These are phyloP conservation scores for Naematelia encephala DNA, from an alignment of 768 basidiomycete genomes.

Conservation along the genomic window DNA sequence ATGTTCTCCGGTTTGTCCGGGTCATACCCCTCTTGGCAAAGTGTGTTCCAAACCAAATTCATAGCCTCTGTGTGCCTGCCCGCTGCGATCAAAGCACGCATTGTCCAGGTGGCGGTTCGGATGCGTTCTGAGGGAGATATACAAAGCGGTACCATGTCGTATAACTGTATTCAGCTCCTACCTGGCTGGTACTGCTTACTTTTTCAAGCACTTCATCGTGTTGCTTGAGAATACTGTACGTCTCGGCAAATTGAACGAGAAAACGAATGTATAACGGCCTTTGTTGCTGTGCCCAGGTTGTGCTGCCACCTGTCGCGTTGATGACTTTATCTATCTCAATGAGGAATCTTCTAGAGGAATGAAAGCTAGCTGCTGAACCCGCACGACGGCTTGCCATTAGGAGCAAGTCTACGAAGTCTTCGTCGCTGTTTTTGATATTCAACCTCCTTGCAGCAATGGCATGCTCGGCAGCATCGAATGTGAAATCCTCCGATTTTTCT, in stretches of 20 bases:
- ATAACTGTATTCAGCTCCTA: conserved; percentile 9
- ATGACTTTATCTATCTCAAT: conserved; percentile 9
- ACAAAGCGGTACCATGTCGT: conserved; percentile 6
- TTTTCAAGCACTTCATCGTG: conserved; percentile 11
- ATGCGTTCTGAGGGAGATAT: conserved; percentile 14
- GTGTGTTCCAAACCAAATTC: conserved; percentile 7
- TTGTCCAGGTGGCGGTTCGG: background rate
- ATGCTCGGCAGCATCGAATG: conserved; percentile 34
- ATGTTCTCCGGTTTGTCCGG: background rate
- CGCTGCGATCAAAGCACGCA: conserved; percentile 14
- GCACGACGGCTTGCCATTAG: conserved; percentile 10
- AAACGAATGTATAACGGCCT: conserved; percentile 6
- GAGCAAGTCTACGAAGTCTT: conserved; percentile 12
- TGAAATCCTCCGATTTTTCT: conserved; percentile 14
- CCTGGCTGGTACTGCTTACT: conserved; percentile 7
- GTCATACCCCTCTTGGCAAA: conserved; percentile 3
- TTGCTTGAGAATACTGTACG: conserved; percentile 9
- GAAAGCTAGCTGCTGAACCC: conserved; percentile 17
- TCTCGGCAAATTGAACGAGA: conserved; percentile 3
- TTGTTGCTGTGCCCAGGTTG: conserved; percentile 7
- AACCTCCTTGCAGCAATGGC: conserved; percentile 16
- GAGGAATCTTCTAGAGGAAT: conserved; percentile 9
- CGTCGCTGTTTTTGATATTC: background rate
- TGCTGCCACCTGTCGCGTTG: conserved; percentile 10
- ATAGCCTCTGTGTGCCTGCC: conserved; percentile 4